phyloP scores from a whole-genome alignment of 768 basidiomycete genomes.

The Lactarius pseudohatsudake region DNA sequence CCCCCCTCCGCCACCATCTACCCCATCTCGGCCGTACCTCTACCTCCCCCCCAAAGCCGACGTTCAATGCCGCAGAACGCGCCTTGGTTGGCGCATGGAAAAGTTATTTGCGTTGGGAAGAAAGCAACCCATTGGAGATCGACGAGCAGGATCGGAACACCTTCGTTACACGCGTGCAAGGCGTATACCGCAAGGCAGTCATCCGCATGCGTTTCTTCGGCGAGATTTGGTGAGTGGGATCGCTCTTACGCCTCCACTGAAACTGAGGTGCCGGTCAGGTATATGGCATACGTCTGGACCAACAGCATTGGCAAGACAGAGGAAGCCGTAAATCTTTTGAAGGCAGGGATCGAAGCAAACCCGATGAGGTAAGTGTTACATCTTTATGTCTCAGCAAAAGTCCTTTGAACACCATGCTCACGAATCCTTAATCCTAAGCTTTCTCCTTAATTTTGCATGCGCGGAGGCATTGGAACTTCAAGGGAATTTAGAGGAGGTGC shows the following conservation, averaged over 20 bases:
- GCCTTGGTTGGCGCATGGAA: constrained; percentile 86
- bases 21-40: constrained; percentile 43
- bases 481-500: constrained; percentile 67
- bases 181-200: constrained; percentile 86
- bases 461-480: constrained; percentile 68
- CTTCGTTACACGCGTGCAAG: constrained; percentile 68
- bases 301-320: constrained; percentile 70
- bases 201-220: constrained; percentile 92
- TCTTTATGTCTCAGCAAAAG: neutral
- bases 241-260: neutral
- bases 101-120: constrained; percentile 92
- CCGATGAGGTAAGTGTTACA: constrained; percentile 56
- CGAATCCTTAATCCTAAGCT: constrained; percentile 46
- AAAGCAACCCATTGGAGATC: constrained; percentile 89
- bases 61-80: constrained; percentile 70
- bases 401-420: constrained; percentile 25
- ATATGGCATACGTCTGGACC: constrained; percentile 88
- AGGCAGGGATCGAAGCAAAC: constrained; percentile 85
- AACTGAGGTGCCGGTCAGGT: constrained; percentile 50
- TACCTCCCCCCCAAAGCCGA: constrained; percentile 69
- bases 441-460: constrained; percentile 87
- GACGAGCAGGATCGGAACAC: constrained; percentile 76
- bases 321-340: constrained; percentile 78
- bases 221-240: constrained; percentile 76
- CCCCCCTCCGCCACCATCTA: constrained; percentile 46